Evolutionary conservation across 768 basidiomycete species (phyloP).

Genomic region (Suillus variegatus): DNA sequence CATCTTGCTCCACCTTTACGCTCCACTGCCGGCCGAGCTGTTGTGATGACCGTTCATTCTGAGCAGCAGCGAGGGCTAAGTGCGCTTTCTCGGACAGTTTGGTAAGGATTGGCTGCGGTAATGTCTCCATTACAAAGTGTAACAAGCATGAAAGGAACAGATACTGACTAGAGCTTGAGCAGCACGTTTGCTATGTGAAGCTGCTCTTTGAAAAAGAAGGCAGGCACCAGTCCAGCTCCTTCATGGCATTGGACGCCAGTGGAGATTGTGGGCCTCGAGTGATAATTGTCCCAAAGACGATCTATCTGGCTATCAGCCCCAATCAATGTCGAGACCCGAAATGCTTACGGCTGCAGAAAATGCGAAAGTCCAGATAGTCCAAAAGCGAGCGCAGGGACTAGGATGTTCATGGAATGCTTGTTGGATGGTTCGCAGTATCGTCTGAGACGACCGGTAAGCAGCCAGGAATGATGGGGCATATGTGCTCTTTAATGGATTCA

Average conservation of each 20-base stretch:
- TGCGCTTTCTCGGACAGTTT: constrained; percentile 69
- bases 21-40: constrained; percentile 47
- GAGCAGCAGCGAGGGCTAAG: constrained; percentile 47
- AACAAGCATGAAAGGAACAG: neutral
- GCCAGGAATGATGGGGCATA: constrained; percentile 69
- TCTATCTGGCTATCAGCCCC: constrained; percentile 38
- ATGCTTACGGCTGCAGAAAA: constrained; percentile 52
- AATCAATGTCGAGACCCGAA: neutral
- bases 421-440: constrained; percentile 51
- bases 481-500: constrained; percentile 63
- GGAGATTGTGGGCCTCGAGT: constrained; percentile 71
- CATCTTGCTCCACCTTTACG: constrained; percentile 52
- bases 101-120: constrained; percentile 54
- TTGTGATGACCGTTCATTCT: constrained; percentile 33
- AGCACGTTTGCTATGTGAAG: constrained; percentile 59
- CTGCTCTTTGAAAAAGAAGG: constrained; percentile 64
- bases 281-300: constrained; percentile 79
- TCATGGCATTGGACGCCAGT: constrained; percentile 65
- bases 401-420: constrained; percentile 52
- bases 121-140: neutral
- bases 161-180: constrained; percentile 61
- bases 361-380: constrained; percentile 63
- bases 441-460: constrained; percentile 57
- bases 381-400: constrained; percentile 52
- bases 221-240: constrained; percentile 70